Base-by-base conservation (phyloP, 495 filamentous ascomycete genomes). In the Hypoxylon crocopeplum region DNA sequence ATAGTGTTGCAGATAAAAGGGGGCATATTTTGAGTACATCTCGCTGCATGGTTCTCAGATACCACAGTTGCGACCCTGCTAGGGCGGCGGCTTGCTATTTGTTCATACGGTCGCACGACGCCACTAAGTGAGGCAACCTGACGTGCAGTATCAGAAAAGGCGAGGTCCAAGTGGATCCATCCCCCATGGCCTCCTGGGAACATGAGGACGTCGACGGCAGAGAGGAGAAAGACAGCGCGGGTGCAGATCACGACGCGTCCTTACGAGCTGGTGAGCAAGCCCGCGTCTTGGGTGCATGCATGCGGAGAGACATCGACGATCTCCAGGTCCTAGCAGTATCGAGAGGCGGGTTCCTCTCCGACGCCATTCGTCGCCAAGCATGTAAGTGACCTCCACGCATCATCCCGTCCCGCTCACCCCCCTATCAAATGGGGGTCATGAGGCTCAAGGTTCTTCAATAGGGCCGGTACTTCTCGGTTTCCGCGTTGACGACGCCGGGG, bases 391-490 rank as follows among this genome's bases (percentile, higher is more conserved):
- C 37, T 39, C 49, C 19, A 53, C 30, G 8, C n/a, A 25, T 34
- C 24, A 42, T 48, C 27, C 16, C 24, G 33, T 41, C 16, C 42
- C 34, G 4, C 15, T 48, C 19, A n/a, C 29, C 8, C 56, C 27
- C 33, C 59, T 67, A 39, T 65, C 46, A 54, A 61, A 62, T 39
- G 12, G 38, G 39, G 41, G 59, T 34, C 36, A 47, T 54, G 58
- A 51, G 47, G 56, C 56, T 63, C 59, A 63, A 27, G 12, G 21
- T 58, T 39, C 8, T 50, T 19, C 32, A 48, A 37, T 47, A 96
- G 92, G 92, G 92, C 91, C 90, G 8, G 69, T 93, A 24, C 76
- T 97, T 5, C 78, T 97, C n/a, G 88, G 87, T 16, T 84, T 80
- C 33, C 51, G 60, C 15, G 54, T 51, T 17, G 52, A 64, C 38